These are phyloP conservation scores for Breynia disticha DNA, from an alignment of 441 rosid genomes.

Conservation along the genomic window DNA sequence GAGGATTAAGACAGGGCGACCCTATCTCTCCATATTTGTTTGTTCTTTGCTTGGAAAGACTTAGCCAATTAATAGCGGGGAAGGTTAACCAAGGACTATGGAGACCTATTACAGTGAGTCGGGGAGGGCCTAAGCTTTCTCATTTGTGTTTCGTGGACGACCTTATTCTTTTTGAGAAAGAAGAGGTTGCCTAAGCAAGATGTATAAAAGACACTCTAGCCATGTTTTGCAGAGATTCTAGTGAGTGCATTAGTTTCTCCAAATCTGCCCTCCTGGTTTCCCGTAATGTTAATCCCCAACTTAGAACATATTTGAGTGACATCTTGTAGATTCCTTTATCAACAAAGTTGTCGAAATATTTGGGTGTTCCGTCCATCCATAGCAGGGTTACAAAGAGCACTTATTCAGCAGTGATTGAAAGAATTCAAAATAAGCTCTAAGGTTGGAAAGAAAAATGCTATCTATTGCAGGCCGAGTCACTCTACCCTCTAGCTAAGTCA, in stretches of 20 bases:
- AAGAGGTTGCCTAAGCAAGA: not conserved
- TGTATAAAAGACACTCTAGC: not conserved
- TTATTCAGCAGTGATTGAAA: not conserved
- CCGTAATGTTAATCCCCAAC: not conserved
- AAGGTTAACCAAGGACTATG: not conserved
- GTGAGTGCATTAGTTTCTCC: not conserved
- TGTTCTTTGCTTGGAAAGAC: not conserved
- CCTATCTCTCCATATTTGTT: not conserved
- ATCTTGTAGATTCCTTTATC: not conserved
- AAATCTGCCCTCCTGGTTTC: not conserved
- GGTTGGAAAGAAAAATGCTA: not conserved
- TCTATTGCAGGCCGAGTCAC: not conserved
- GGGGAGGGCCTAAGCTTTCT: not conserved
- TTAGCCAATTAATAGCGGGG: not conserved
- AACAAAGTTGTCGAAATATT: not conserved
- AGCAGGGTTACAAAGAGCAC: not conserved
- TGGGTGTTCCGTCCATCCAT: not conserved
- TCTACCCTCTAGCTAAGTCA: not conserved
- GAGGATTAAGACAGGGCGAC: constrained; percentile 3
- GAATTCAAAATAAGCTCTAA: not conserved
- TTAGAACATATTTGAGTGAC: not conserved
- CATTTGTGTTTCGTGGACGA: too few relatives aligned
- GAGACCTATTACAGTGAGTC: not conserved
- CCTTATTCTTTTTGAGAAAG: not conserved
- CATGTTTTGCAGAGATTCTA: not conserved